Base-by-base conservation (phyloP, 305 asterid genomes). In the Rubia occidens region DNA sequence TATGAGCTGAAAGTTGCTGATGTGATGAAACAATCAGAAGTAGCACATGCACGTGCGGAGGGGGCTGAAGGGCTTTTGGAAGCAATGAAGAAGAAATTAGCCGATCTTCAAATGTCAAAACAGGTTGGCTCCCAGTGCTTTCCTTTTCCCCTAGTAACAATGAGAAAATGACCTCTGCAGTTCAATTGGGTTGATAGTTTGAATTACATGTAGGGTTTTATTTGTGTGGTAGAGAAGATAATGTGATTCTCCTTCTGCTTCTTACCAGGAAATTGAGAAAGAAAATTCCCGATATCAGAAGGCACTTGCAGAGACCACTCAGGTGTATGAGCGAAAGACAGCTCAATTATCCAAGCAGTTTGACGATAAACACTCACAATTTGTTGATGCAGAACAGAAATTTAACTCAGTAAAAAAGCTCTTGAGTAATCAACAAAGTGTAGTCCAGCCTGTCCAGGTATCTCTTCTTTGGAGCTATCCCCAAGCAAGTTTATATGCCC, bases 1-100 rank as follows among this genome's bases (percentile, higher is more conserved):
- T 87, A 89, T 26, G 95, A 91, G 85, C 89, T 81, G 78, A 89
- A 84, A 81, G 82, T 91, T 78, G 80, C 87, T 64, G 90, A 85
- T 76, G 66, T 87, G 87, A 76, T 79, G 83, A 89, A 87, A 81
- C 88, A 86, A 78, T 75, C 85, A 14, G 82, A 82, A 73, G 80
- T 73, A 64, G 82, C 82, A 70, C 74, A 24, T 69, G 70, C 69
- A 76, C 72, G 74, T 64, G 69, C 77, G 55, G 71, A 58, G 71
- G 76, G 72, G 63, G 90, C 87, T 68, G 89, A 82, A 79, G 85
- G 77, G 76, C 87, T 84, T 78, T 63, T 78, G 69, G 80, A 82
- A 75, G 77, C 58, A 69, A 78, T 80, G 89, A 76, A 88, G 76
- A 83, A 82, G 82, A 82, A 78, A 78, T 62, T 81, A 62, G 76